phyloP scores from a whole-genome alignment of 352 stramenopile genomes.

The Phytophthora sp. region DNA sequence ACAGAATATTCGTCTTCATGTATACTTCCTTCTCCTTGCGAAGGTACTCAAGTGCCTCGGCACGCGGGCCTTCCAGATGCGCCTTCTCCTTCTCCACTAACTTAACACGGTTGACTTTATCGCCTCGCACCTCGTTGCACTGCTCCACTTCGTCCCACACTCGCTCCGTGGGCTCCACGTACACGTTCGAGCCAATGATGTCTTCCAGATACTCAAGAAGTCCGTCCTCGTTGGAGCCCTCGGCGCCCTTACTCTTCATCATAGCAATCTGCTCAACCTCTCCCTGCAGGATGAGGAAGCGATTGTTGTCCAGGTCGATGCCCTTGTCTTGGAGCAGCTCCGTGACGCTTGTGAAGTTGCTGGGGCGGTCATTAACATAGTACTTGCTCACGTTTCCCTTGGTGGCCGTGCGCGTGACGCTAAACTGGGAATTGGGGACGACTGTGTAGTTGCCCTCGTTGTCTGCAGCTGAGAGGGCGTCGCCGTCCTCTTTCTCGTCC shows the following conservation, averaged over 20 bases:
- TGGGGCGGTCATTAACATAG: constrained; percentile 93
- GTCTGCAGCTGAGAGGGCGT: constrained; percentile 25
- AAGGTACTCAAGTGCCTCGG: constrained; percentile 95
- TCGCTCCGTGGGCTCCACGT: constrained; percentile 95
- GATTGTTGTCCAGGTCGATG: constrained; percentile 99
- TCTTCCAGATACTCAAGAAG: constrained; percentile 99
- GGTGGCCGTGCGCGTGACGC: constrained; percentile 94
- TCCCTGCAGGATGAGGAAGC: constrained; percentile 98
- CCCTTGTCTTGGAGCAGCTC: constrained; percentile 94
- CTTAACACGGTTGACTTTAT: constrained; percentile 99
- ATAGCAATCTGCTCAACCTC: constrained; percentile 99
- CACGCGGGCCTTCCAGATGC: constrained; percentile 93
- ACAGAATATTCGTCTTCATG: constrained; percentile 96
- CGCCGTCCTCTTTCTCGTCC: constrained; percentile 29
- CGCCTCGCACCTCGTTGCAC: constrained; percentile 89
- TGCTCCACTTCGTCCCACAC: constrained; percentile 94
- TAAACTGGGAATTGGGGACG: constrained; percentile 90
- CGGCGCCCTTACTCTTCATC: constrained; percentile 99
- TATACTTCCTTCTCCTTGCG: constrained; percentile 96
- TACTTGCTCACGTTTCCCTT: constrained; percentile 98
- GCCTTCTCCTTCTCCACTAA: constrained; percentile 98
- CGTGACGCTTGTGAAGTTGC: constrained; percentile 95
- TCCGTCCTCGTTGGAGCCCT: constrained; percentile 94
- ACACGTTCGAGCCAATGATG: constrained; percentile 99
- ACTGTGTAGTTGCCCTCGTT: constrained; percentile 94